Percentiles rank a stretch among this genome's conserved stretches.
Conservation (phyloP, 2,329 filamentous ascomycete species). For the Chaetomiaceae sp. region DNA sequence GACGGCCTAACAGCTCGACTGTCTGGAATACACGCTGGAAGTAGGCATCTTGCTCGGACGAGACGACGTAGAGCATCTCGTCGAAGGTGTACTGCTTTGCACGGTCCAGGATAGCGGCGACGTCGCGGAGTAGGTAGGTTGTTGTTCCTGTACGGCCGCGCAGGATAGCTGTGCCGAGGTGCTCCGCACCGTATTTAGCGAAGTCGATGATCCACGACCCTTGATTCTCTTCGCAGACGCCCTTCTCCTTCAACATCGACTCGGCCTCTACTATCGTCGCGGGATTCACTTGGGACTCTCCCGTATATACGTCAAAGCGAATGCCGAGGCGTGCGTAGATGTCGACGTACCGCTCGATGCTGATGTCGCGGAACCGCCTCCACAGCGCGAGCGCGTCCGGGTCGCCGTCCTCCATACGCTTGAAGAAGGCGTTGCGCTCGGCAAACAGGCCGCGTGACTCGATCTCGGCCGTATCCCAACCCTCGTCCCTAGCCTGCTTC, state of each 20-base stretch:
- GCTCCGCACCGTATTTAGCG: constrained; percentile 59
- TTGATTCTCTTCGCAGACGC: constrained; percentile 57
- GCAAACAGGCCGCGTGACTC: constrained; percentile 40
- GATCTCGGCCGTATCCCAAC: constrained; percentile 39
- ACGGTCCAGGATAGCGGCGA: constrained; percentile 60
- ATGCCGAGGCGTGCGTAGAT: constrained; percentile 57
- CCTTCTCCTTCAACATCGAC: constrained; percentile 50
- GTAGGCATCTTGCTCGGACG: constrained; percentile 31
- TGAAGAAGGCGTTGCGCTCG: constrained; percentile 56
- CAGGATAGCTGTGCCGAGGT: constrained; percentile 60
- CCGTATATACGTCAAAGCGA: constrained; percentile 57
- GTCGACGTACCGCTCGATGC: constrained; percentile 51
- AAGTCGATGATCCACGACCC: constrained; percentile 65
- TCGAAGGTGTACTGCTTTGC: constrained; percentile 40
- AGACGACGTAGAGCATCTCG: constrained; percentile 37
- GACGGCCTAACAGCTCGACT: constrained; percentile 32
- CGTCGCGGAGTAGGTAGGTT: constrained; percentile 63
- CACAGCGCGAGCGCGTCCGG: constrained; percentile 50
- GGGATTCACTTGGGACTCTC: constrained; percentile 53
- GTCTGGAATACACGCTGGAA: constrained; percentile 31
- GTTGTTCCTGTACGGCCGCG: constrained; percentile 58
- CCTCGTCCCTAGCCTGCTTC: constrained; percentile 43
- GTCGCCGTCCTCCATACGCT: constrained; percentile 55
- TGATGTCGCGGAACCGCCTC: constrained; percentile 52
- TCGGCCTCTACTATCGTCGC: constrained; percentile 55